Conservation (phyloP, 331 rosid genomes). For the Rosa hybrid region DNA sequence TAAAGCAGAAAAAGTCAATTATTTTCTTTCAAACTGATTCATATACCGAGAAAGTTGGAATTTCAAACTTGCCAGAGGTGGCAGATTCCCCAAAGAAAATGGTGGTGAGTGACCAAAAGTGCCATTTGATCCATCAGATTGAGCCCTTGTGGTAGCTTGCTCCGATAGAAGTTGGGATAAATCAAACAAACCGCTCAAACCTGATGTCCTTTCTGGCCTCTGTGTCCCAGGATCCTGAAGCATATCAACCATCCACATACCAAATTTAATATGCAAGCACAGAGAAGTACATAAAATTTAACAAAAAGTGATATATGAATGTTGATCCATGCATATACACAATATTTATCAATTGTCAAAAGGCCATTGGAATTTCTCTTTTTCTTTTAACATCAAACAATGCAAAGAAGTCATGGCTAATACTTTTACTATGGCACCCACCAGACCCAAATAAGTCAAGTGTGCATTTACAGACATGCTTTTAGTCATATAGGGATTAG, state of each 20-base stretch:
- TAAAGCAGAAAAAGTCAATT: background rate
- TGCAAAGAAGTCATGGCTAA: background rate
- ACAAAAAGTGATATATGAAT: background rate
- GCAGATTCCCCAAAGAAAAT: conserved; percentile 65
- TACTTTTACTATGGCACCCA: background rate
- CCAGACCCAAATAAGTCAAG: background rate
- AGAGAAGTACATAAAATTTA: background rate
- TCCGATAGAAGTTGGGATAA: conserved; percentile 57
- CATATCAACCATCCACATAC: conserved; percentile 36
- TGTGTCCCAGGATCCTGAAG: conserved; percentile 71
- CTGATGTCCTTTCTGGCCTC: conserved; percentile 61
- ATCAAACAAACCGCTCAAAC: conserved; percentile 54
- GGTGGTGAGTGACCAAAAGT: conserved; percentile 57
- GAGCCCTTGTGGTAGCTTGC: conserved; percentile 50
- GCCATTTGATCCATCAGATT: conserved; percentile 55
- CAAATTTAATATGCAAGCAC: conserved; percentile 9
- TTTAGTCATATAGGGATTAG: conserved; percentile 17
- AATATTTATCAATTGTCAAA: background rate
- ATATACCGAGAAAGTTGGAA: conserved; percentile 26
- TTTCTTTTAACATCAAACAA: background rate
- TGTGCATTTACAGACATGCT: background rate
- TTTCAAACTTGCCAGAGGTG: conserved; percentile 69
- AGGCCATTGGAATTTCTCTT: background rate
- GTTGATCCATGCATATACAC: background rate
- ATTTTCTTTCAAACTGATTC: background rate